Evolutionary conservation across 2,329 filamentous ascomycete genomes (phyloP).

Genomic region (Hortaea werneckii): DNA sequence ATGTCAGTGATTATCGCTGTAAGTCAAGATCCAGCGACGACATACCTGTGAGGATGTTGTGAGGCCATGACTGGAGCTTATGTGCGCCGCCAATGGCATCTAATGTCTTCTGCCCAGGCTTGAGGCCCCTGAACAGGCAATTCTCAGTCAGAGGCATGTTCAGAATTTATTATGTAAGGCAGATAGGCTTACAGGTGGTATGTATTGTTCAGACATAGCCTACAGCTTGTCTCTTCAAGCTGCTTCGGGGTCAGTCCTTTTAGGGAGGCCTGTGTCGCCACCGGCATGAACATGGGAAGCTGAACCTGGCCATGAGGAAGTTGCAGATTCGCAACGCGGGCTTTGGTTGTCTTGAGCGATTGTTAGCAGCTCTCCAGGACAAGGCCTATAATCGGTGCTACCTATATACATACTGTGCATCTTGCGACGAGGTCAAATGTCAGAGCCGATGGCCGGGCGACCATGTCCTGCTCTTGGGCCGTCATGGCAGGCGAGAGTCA

Average conservation of each 20-base stretch:
- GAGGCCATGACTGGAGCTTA: slow-evolving; percentile 85
- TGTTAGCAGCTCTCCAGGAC: slow-evolving; percentile 2
- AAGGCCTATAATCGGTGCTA: slow-evolving; percentile 1
- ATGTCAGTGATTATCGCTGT: background rate
- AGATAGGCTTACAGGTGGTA: slow-evolving; percentile 57
- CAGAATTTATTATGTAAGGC: background rate
- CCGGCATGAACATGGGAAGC: slow-evolving; percentile 95
- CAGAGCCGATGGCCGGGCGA: slow-evolving; percentile 45
- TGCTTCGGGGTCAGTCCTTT: slow-evolving; percentile 92
- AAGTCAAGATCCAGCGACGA: background rate
- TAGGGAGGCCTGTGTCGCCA: slow-evolving; percentile 89
- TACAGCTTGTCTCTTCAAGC: slow-evolving; percentile 77
- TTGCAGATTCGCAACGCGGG: slow-evolving; percentile 75
- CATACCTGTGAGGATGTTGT: slow-evolving; percentile 75
- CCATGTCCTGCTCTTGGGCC: slow-evolving; percentile 8
- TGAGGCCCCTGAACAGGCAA: slow-evolving; percentile 51
- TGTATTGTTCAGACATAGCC: slow-evolving; percentile 92
- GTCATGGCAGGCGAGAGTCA: too few species aligned
- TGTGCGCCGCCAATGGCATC: slow-evolving; percentile 86
- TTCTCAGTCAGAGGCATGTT: slow-evolving; percentile 3
- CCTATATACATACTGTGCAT: slow-evolving; percentile 57
- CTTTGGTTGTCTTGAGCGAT: slow-evolving; percentile 70
- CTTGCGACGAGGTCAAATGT: slow-evolving; percentile 67
- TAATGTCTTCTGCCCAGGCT: slow-evolving; percentile 82
- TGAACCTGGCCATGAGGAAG: slow-evolving; percentile 87